Base-by-base conservation (phyloP, 768 basidiomycete species). In the Lactarius tabidus region DNA sequence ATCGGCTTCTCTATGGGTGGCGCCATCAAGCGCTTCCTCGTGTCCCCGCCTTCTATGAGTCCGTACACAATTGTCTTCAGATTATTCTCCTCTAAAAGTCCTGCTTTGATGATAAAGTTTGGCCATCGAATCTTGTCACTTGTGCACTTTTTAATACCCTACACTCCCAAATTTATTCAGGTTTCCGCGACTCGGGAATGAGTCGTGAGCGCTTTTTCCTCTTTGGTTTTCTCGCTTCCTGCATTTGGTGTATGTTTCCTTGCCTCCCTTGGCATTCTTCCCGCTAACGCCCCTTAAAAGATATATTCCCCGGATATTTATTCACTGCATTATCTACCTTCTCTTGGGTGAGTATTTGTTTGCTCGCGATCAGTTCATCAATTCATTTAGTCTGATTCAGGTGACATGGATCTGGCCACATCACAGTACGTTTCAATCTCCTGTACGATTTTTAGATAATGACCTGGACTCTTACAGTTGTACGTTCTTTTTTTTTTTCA, bases 1-100 rank as follows among this genome's bases (percentile, higher is more conserved):
- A 90, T 92, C 60, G 90, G 92, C 15, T 93, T 93, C 78, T 91
- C 90, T 5, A 85, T 92, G 62, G 91, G 91, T 52, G 90, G 90
- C 17, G 76, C 90, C 41, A 81, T 82, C 7, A 84, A 88, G 35
- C 85, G 91, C 14, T 92, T 92, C 80, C 81, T 93, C 41, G 91
- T 78, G 72, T 84, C 70, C 69, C 92, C 79, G 68, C 84, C 75
- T 3, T 75, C 74, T 36, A 75, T 78, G 89, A 88, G 76, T 75
- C 56, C 29, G 76, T 63, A n/a, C 9, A 26, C 54, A 33, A 28
- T 33, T 23, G 26, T 41, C 57, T 59, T 33, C 9, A 38, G 15
- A 54, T 38, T 51, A 39, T 43, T 41, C 18, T 59, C 2, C 15
- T 26, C 38, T 57, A n/a, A 57, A 63, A 26, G 18, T 38, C 39